Percentiles rank a stretch among this genome's conserved stretches.
Evolutionary conservation across 2,329 filamentous ascomycete species (phyloP).

Genomic region (Curvularia sp.): DNA sequence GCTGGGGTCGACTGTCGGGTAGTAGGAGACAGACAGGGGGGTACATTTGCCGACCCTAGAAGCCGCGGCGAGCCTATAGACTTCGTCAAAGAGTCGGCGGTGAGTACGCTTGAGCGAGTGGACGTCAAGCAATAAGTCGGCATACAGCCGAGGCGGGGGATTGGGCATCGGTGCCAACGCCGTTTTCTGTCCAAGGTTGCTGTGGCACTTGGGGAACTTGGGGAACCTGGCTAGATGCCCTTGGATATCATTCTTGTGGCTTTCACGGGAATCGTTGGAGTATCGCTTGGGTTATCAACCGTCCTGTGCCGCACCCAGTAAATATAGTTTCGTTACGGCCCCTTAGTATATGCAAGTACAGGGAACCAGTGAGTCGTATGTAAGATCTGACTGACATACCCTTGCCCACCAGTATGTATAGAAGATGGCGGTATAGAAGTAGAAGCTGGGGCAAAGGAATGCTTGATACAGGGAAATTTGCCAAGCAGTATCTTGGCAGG

Average conservation of each 20-base stretch:
- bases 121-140: not conserved
- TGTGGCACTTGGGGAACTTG: not conserved
- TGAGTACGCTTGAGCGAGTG: not conserved
- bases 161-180: constrained; percentile 5
- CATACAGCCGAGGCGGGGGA: constrained; percentile 3
- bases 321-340: not conserved
- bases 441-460: not conserved
- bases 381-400: not conserved
- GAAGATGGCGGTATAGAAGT: not conserved
- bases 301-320: not conserved
- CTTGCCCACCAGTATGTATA: not conserved
- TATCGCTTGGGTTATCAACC: not conserved
- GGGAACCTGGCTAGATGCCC: not conserved
- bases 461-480: not conserved
- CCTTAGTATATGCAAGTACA: not conserved
- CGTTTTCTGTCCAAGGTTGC: not conserved
- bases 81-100: not conserved
- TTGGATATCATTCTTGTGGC: not conserved
- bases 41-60: constrained; percentile 18
- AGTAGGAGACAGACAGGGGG: constrained; percentile 1
- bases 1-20: constrained; percentile 15
- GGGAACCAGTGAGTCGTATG: not conserved
- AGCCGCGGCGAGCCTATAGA: constrained; percentile 13
- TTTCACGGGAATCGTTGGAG: not conserved
- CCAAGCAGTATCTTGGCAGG: not conserved